Base-by-base conservation (phyloP, 208 protist genomes). In the Leishmania tropica region DNA sequence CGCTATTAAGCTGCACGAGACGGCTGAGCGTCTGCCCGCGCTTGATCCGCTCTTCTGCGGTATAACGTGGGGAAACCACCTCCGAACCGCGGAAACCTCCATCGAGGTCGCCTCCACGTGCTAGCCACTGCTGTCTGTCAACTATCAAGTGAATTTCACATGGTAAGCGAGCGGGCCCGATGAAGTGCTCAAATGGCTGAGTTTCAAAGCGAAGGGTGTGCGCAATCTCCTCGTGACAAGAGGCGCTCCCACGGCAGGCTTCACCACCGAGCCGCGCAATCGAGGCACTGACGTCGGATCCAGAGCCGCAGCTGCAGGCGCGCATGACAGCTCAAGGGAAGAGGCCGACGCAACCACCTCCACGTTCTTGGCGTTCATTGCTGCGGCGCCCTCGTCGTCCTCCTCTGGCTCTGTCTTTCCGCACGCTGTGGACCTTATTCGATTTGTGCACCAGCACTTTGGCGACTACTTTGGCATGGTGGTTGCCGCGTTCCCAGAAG, bases 91-190 rank as follows among this genome's bases (percentile, higher is more conserved):
- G 2, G 91, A 95, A 24, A 88, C 93, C 13, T 97, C 96, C 1
- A 88, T 98, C 19, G 95, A 97, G 74, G 91, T 99, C 56, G 84
- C 85, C 42, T 42, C 81, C 1, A 93, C 86, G 13, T 89, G 88
- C 42, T 95, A 98, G 81, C 86, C 92, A 45, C 72, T 94, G 6
- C 85, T 92, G 42, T 92, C 92, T 35, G 47, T 98, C 28, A 97
- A 99, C 67, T 97, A 88, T n/a, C 94, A 97, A 92, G 92, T 99
- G 81, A 98, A 99, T 85, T 62, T 99, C 7, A 99, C 98, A 3
- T 97, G 96, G 75, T 97, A 96, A 47, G 98, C 94, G 73, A 95
- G 90, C 81, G 81, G 84, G 2, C 76, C 80, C 0, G 87, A 79
- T 2, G 79, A 96, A 10, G 80, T 98, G n/a, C 71, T 89, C 2